These are phyloP conservation scores for Mucor velutinosus DNA, from an alignment of 371 early-diverging fungal species.

Conservation along the genomic window DNA sequence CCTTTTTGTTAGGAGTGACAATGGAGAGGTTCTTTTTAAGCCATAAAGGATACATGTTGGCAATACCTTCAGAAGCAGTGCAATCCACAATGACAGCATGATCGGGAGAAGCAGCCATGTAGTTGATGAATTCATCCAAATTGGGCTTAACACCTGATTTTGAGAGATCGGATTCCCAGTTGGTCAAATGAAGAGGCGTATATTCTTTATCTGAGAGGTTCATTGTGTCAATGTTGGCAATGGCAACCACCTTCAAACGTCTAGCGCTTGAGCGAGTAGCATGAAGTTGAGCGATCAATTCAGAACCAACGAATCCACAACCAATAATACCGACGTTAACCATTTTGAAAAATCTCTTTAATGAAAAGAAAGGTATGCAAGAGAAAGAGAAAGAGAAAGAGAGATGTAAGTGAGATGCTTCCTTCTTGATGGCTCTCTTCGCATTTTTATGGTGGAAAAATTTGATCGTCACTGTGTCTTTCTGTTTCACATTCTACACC, in stretches of 20 bases:
- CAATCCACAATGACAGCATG: slow-evolving; percentile 86
- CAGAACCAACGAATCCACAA: slow-evolving; percentile 63
- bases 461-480: not conserved
- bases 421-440: not conserved
- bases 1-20: slow-evolving; percentile 98
- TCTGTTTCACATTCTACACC: not conserved
- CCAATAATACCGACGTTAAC: slow-evolving; percentile 6
- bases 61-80: slow-evolving; percentile 81
- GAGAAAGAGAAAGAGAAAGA: not conserved
- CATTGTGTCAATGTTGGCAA: slow-evolving; percentile 68
- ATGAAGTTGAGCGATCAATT: slow-evolving; percentile 77
- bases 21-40: slow-evolving; percentile 76
- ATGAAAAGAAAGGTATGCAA: not conserved
- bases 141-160: slow-evolving; percentile 36
- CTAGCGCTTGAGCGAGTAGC: slow-evolving; percentile 33
- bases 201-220: slow-evolving; percentile 44
- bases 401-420: not conserved
- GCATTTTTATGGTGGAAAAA: not conserved
- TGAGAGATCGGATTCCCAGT: slow-evolving; percentile 17
- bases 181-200: slow-evolving; percentile 25
- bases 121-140: slow-evolving; percentile 56
- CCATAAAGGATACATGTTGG: slow-evolving; percentile 83
- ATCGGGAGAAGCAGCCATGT: slow-evolving; percentile 44
- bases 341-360: not conserved
- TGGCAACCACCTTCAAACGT: slow-evolving; percentile 52